Base-by-base conservation (phyloP, 768 basidiomycete species). In the Trametes gibbosa region DNA sequence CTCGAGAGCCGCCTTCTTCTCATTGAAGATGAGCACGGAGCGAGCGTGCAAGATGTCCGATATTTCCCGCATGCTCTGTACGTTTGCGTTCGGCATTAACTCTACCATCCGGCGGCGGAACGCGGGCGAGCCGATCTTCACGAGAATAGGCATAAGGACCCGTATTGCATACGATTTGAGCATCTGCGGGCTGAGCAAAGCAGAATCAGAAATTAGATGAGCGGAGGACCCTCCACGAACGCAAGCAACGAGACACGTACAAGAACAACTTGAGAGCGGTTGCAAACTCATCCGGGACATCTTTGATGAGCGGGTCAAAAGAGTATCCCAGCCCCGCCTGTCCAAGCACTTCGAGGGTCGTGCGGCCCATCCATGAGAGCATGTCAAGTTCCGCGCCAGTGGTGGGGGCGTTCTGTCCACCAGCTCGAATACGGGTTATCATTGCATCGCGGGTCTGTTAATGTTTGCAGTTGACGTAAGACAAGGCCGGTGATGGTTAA, bases 281-380 rank as follows among this genome's bases (percentile, higher is more conserved):
- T 10, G 57, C 58, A 29, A 59, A 64, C 5, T 56, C 56, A 41
- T 64, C 54, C 21, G 58, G 21, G 46, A 55, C 53, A 41, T 64
- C 63, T 32, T 61, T 39, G 7, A 50, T 53, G 7, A 69, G 56
- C 16, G 59, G 60, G 42, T 70, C 68, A 50, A 70, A 69, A 25
- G 68, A 66, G 47, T 63, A 49, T 3, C 68, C 68, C 3, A 68
- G 57, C 5, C 63, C 68, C 4, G 64, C 66, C 21, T 69, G 69
- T 4, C 69, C 66, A 29, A 70, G 61, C 23, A 68, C 68, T 58
- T 83, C 80, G 12, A 82, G 70, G 19, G 81, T 79, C 19, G 75
- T 70, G 9, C 81, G 73, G 19, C 76, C 65, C 66, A 73, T 69
- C 75, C 74, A 77, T 3, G 47, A 48, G 25, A 75, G 56, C 42